Evolutionary conservation across 805 yeast genomes (phyloP).

Genomic region (Ogataea zsoltii): DNA sequence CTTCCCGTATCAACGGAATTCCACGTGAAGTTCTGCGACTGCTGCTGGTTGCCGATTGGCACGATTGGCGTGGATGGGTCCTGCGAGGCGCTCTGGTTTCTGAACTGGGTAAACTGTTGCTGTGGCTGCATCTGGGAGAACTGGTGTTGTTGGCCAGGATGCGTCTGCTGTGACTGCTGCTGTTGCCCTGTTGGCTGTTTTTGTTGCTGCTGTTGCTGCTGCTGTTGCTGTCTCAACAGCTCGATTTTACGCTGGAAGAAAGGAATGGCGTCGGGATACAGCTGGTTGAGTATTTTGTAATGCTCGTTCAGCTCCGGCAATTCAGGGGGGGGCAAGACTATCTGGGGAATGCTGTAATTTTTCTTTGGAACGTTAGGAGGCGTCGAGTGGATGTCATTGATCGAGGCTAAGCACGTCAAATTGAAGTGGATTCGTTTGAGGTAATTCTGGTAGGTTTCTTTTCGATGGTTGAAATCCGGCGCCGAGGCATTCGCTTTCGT

Average conservation of each 20-base stretch:
- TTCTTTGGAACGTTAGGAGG: slow-evolving; percentile 29
- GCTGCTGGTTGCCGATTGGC: slow-evolving; percentile 10
- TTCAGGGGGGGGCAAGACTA: slow-evolving; percentile 55
- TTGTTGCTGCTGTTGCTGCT: slow-evolving; percentile 17
- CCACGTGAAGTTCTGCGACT: slow-evolving; percentile 14
- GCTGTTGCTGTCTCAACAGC: slow-evolving; percentile 29
- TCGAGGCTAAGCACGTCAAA: slow-evolving; percentile 38
- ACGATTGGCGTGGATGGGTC: slow-evolving; percentile 11
- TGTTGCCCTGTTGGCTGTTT: slow-evolving; percentile 7
- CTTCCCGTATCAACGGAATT: slow-evolving; percentile 7
- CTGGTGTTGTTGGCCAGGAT: slow-evolving; percentile 9
- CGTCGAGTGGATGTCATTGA: slow-evolving; percentile 37
- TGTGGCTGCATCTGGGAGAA: slow-evolving; percentile 14
- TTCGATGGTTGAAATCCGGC: slow-evolving; percentile 29
- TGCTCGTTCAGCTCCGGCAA: slow-evolving; percentile 52
- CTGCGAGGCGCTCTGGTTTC: slow-evolving; percentile 14
- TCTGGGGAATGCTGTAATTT: slow-evolving; percentile 42
- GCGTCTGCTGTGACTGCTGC: slow-evolving; percentile 8
- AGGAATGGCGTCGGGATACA: slow-evolving; percentile 52
- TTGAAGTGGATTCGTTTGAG: slow-evolving; percentile 39
- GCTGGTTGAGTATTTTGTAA: slow-evolving; percentile 38
- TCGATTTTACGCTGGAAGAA: slow-evolving; percentile 31
- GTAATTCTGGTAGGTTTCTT: slow-evolving; percentile 35
- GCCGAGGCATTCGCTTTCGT: slow-evolving; percentile 22
- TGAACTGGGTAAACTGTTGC: slow-evolving; percentile 18